These are phyloP conservation scores for Myriangium duriaei DNA, from an alignment of 2,329 filamentous ascomycete genomes.

Conservation along the genomic window DNA sequence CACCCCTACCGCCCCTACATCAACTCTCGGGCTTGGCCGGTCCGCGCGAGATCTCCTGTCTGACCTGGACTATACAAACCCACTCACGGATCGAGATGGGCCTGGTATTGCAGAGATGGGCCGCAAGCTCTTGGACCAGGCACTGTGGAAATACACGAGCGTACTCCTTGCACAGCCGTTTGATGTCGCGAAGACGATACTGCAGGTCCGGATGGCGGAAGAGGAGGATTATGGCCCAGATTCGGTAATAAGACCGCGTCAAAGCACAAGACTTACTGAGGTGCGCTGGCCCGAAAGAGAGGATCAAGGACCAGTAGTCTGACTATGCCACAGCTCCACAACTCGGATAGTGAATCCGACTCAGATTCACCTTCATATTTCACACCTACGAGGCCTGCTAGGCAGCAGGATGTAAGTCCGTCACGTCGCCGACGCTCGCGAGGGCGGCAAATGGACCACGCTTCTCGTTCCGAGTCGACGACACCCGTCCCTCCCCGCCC, in stretches of 20 bases:
- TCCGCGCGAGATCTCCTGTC: slow-evolving; percentile 74
- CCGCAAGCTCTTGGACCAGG: slow-evolving; percentile 67
- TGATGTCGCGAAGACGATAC: slow-evolving; percentile 86
- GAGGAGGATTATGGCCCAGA: slow-evolving; percentile 7
- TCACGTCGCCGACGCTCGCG: slow-evolving; percentile 33
- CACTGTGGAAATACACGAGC: slow-evolving; percentile 83
- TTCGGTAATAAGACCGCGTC: slow-evolving; percentile 1
- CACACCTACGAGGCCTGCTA: slow-evolving; percentile 50
- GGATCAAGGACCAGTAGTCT: background rate
- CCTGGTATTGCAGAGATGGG: slow-evolving; percentile 61
- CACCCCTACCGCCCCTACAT: slow-evolving; percentile 19
- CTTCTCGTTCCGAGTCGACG: slow-evolving; percentile 24
- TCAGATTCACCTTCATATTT: slow-evolving; percentile 67
- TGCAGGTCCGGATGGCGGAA: slow-evolving; percentile 57
- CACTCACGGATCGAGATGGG: slow-evolving; percentile 57
- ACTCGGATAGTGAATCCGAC: slow-evolving; percentile 54
- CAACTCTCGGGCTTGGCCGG: slow-evolving; percentile 41
- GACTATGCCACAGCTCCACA: background rate
- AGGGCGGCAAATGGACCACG: slow-evolving; percentile 30
- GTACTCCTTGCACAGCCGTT: slow-evolving; percentile 89
- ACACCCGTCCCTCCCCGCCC: slow-evolving; percentile 25
- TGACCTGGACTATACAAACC: slow-evolving; percentile 85
- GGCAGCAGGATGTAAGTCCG: slow-evolving; percentile 15
- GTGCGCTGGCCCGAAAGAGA: background rate
- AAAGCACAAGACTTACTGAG: slow-evolving; percentile 6